A percentile compares a stretch with the other conserved stretches of the same genome.
Conservation (phyloP, 352 stramenopile genomes). For the Plasmopara viticola region DNA sequence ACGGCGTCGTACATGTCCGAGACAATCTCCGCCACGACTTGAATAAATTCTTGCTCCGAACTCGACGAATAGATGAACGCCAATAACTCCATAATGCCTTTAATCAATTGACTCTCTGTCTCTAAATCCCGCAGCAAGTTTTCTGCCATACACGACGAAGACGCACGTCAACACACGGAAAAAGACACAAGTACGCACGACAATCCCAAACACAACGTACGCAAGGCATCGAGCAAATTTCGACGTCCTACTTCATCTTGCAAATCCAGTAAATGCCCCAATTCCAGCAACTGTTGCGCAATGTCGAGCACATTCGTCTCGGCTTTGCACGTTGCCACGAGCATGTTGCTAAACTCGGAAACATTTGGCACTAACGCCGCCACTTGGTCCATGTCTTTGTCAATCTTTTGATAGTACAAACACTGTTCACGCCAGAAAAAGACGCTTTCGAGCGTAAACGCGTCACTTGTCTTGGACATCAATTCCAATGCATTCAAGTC, state of each 20-base stretch:
- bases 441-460: slow-evolving; percentile 42
- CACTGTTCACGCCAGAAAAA: slow-evolving; percentile 84
- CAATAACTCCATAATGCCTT: slow-evolving; percentile 69
- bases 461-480: slow-evolving; percentile 32
- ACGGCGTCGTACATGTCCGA: slow-evolving; percentile 73
- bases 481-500: slow-evolving; percentile 45
- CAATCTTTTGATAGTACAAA: slow-evolving; percentile 58
- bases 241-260: slow-evolving; percentile 77
- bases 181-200: neutral
- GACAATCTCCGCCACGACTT: slow-evolving; percentile 69
- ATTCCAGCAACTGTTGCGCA: slow-evolving; percentile 53
- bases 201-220: slow-evolving; percentile 25
- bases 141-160: slow-evolving; percentile 18
- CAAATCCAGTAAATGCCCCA: slow-evolving; percentile 66
- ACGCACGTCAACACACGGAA: neutral
- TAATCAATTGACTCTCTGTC: slow-evolving; percentile 54
- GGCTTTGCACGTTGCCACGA: slow-evolving; percentile 41
- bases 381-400: slow-evolving; percentile 50
- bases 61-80: slow-evolving; percentile 63
- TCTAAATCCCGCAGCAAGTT: slow-evolving; percentile 50
- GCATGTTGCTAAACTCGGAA: slow-evolving; percentile 62
- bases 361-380: slow-evolving; percentile 52
- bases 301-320: slow-evolving; percentile 54
- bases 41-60: slow-evolving; percentile 72
- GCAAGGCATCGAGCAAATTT: slow-evolving; percentile 54